Evolutionary conservation across 163 green algal genomes (phyloP).

Genomic region (Volvox carteri): DNA sequence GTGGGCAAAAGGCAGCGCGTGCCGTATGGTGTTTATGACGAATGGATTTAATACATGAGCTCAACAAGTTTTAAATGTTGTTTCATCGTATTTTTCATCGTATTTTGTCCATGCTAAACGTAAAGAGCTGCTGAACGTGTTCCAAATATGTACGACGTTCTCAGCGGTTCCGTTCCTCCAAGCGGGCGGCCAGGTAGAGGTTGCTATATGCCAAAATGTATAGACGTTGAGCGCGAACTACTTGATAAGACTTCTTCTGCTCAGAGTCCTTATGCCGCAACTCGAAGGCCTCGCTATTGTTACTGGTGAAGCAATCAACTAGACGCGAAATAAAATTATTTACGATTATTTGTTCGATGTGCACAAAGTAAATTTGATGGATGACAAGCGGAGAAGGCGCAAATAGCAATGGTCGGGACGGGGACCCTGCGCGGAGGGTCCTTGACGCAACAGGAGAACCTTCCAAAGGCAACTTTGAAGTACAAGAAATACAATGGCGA

Average conservation of each 20-base stretch:
- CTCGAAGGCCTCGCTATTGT: slow-evolving; percentile 13
- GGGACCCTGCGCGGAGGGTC: slow-evolving; percentile 33
- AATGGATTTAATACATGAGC: too few relatives aligned
- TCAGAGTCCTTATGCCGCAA: slow-evolving; percentile 16
- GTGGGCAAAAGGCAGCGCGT: too few relatives aligned
- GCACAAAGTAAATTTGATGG: slow-evolving; percentile 5
- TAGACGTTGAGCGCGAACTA: not conserved
- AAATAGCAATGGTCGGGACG: slow-evolving; percentile 44
- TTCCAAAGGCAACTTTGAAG: slow-evolving; percentile 66
- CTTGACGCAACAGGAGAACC: slow-evolving; percentile 47
- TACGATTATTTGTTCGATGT: slow-evolving; percentile 1
- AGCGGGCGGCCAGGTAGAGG: too few relatives aligned
- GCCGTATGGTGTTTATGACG: too few relatives aligned
- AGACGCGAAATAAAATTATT: not conserved
- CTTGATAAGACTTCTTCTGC: not conserved
- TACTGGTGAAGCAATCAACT: not conserved
- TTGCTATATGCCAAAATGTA: not conserved
- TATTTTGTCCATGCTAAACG: too few relatives aligned
- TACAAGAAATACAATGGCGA: slow-evolving; percentile 76
- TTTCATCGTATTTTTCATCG: too few relatives aligned
- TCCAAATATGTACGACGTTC: too few relatives aligned
- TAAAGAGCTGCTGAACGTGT: too few relatives aligned
- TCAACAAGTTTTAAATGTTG: too few relatives aligned
- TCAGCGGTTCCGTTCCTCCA: too few relatives aligned
- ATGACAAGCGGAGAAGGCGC: slow-evolving; percentile 17